Evolutionary conservation across 2,329 filamentous ascomycete genomes (phyloP).

Genomic region (Orbilia brochopaga): DNA sequence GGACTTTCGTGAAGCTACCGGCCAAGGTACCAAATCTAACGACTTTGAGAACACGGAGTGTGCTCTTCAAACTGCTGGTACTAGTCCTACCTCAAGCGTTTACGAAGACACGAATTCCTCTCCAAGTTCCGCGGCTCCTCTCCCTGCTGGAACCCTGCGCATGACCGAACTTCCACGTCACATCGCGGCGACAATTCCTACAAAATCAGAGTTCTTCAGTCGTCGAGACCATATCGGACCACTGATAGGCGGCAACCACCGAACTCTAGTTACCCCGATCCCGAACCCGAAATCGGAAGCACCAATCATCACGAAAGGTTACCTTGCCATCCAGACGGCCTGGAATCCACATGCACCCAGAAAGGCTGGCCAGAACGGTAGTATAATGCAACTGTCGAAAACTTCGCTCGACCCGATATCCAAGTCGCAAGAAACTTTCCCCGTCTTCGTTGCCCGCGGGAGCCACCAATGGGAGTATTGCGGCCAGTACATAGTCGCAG

Average conservation of each 20-base stretch:
- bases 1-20: no score
- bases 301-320: constrained; percentile 36
- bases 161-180: constrained; percentile 7
- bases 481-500: constrained; percentile 31
- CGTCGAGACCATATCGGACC: constrained; percentile 22
- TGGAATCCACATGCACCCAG: constrained; percentile 42
- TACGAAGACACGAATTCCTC: constrained; percentile 16
- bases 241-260: constrained; percentile 28
- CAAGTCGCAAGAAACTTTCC: constrained; percentile 22
- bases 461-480: constrained; percentile 40
- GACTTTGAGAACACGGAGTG: background rate
- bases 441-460: constrained; percentile 29
- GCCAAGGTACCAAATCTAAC: no score
- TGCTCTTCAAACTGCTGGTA: background rate
- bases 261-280: constrained; percentile 5
- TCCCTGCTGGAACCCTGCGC: constrained; percentile 22
- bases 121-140: constrained; percentile 6
- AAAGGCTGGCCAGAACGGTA: constrained; percentile 35
- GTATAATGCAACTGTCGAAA: constrained; percentile 30
- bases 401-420: constrained; percentile 21
- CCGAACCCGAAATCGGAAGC: constrained; percentile 1
- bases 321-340: constrained; percentile 31
- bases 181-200: constrained; percentile 14
- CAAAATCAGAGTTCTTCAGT: constrained; percentile 23
- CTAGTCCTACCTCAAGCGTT: constrained; percentile 16